Evolutionary conservation across 2,329 filamentous ascomycete species (phyloP), one percentile per base, ranked within the genome.

Genomic region (Seiridium cupressi): DNA sequence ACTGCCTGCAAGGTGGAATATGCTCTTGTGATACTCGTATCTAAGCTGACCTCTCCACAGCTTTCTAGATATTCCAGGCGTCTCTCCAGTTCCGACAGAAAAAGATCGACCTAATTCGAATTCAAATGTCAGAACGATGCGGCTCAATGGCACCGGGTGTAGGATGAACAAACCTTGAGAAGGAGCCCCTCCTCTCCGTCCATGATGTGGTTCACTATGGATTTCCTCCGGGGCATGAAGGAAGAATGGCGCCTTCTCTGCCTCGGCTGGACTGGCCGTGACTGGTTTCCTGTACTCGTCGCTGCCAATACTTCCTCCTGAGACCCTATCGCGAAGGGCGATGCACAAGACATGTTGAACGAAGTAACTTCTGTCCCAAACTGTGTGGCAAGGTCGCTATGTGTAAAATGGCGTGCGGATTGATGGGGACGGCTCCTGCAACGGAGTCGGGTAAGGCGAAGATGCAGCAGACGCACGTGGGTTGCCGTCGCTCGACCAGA

Each of bases 1-100:
- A 99, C 93, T 6, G 92, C 88, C 70, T 94, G 89, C 1, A 99
- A 81, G 0, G 93, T 96, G 13, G 88, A 83, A 75, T 96, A 96
- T 26, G 94, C 92, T 65, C 91, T 87, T 48, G 91, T 89, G 59
- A 98, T 88, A 69, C 92, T 91, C 49, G 89, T 84, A 73, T 99
- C 95, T 66, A 96, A 84, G 63, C 89, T 89, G 61, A 93, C 77
- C 70, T 96, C 92, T 64, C 91, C 89, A 70, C 96, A 97, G 64
- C 86, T 88, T 76, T 99, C 95, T 51, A 98, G 84, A 74, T 92
- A 90, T 70, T 96, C 93, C 51, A 99, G 81, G 58, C 94, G 87
- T 65, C 90, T 85, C 76, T 96, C 93, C 48, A 99, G 83, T 72
- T 98, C 93, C 44, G 89, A 84, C 59, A 99, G 82, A 73, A 96